phyloP scores from a whole-genome alignment of 768 basidiomycete species.

The Stropharia rugosoannulata region DNA sequence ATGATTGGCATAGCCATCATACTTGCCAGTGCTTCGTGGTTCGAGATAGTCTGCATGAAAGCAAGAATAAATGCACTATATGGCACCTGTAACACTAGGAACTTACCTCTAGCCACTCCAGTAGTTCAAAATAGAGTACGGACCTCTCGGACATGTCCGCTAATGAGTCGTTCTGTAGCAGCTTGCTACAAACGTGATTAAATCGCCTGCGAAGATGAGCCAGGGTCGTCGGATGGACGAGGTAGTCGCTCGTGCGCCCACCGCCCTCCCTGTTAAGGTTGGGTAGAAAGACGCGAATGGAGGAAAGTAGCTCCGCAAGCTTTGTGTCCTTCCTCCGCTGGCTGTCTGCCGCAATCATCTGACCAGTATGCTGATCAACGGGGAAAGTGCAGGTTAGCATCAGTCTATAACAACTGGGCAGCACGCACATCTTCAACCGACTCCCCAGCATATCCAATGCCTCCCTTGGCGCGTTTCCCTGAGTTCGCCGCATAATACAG shows the following conservation, averaged over 20 bases:
- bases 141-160: constrained; percentile 91
- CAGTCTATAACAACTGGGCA: neutral
- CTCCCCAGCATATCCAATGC: constrained; percentile 86
- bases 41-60: constrained; percentile 74
- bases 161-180: constrained; percentile 89
- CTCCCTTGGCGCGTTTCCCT: constrained; percentile 72
- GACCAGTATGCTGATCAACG: constrained; percentile 65
- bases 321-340: constrained; percentile 75
- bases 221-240: constrained; percentile 89
- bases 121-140: constrained; percentile 82
- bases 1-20: constrained; percentile 99
- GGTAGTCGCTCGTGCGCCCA: constrained; percentile 82
- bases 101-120: constrained; percentile 89
- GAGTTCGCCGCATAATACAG: constrained; percentile 39
- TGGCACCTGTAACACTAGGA: neutral
- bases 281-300: constrained; percentile 83
- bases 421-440: constrained; percentile 79
- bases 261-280: constrained; percentile 75
- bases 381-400: neutral
- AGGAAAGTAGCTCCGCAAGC: constrained; percentile 63
- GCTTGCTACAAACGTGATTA: constrained; percentile 81
- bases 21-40: constrained; percentile 88
- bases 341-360: constrained; percentile 70
- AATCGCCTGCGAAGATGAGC: constrained; percentile 91
- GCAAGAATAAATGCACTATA: neutral